phyloP scores from a whole-genome alignment of 306 rosid genomes.

The Cyclanthera cordifolia region DNA sequence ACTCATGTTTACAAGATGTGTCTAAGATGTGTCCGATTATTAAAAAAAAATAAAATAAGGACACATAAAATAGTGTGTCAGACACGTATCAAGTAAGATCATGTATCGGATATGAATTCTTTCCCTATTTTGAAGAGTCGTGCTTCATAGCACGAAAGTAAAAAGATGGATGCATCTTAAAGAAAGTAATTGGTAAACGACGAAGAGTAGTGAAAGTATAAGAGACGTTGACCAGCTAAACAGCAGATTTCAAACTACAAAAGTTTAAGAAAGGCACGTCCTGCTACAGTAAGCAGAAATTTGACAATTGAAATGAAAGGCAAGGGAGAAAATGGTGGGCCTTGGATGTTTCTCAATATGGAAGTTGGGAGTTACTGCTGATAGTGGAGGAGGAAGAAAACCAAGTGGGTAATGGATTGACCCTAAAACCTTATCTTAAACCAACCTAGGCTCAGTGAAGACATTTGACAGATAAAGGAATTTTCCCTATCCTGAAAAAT shows the following conservation, averaged over 20 bases:
- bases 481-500: neutral
- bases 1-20: too few species aligned
- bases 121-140: too few species aligned
- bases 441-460: neutral
- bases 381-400: neutral
- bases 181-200: neutral
- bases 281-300: neutral
- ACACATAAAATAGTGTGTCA: too few species aligned
- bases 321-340: neutral
- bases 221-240: neutral
- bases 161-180: neutral
- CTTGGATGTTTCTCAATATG: neutral
- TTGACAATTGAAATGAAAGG: neutral
- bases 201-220: neutral
- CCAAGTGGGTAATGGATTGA: neutral
- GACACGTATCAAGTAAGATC: too few species aligned
- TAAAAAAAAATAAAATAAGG: too few species aligned
- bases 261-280: neutral
- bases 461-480: neutral
- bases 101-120: too few species aligned
- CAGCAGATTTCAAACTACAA: neutral
- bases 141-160: too few species aligned
- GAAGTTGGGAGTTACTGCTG: too few species aligned
- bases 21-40: too few species aligned
- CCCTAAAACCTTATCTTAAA: constrained; percentile 2